Base-by-base conservation (phyloP, 257 asterid species). In the Nicotiana noctiflora region DNA sequence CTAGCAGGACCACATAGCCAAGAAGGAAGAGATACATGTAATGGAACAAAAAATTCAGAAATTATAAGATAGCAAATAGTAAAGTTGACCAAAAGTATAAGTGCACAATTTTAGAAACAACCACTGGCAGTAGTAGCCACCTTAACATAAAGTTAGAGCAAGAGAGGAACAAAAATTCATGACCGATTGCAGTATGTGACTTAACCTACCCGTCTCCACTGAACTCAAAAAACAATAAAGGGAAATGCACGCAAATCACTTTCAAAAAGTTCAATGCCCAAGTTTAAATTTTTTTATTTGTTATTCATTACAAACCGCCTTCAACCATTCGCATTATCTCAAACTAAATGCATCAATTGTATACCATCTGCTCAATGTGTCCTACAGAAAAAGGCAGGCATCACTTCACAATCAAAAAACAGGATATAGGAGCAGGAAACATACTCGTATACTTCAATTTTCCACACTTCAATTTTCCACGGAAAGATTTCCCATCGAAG, bases 381-480 rank as follows among this genome's bases (percentile, higher is more conserved):
- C 27, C 75, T 17, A 66, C 15, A 66, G 52, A 40, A 68, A 19
- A 49, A 10, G 57, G 57, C 32, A 19, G 19, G 77, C 17, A 70
- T 70, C 32, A 70, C 23, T 40, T 44, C 57, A 40, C 7, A 70
- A 70, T 70, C 77, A 70, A 70, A 56, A 13, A 21, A 21, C 37
- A 70, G 77, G 32, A 70, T 34, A 70, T 15, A 44, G 19, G 44
- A 44, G 37, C 77, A 3, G 49, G 31, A 37, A 67, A 67, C 55
- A 67, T 37, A 37, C 77, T 21, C 37, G 14, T 68, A 68, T 68
- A 68, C 77, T 68, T 68, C 77, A 68, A 68, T 40, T 68, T 67
- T 68, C 32, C 57, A 8, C 5, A 68, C 76, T 68, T 68, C 76
- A 68, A 68, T 40, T 68, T 67, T 68, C 32, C 56, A 8, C 5